Evolutionary conservation across 257 asterid genomes (phyloP).

Genomic region (Paulownia fortunei): DNA sequence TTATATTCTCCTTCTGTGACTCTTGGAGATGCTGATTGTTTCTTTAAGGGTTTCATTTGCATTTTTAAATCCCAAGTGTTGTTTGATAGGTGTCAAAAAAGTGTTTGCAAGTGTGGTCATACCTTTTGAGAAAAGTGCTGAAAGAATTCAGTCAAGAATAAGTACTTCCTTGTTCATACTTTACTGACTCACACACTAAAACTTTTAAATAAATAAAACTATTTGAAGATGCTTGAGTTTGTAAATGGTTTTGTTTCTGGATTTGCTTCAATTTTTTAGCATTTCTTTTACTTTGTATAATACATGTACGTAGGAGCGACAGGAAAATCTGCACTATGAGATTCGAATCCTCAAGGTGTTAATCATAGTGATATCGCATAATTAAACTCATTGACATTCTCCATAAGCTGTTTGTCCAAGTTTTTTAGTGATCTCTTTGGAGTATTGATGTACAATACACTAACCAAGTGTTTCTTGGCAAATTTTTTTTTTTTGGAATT

Average conservation of each 20-base stretch:
- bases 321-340: too few relatives aligned
- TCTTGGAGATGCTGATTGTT: constrained; percentile 45
- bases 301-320: too few relatives aligned
- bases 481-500: too few relatives aligned
- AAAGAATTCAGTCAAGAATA: constrained; percentile 51
- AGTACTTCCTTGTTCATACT: constrained; percentile 27
- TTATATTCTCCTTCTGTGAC: constrained; percentile 19
- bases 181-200: constrained; percentile 28
- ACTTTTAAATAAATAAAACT: constrained; percentile 29
- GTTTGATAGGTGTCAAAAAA: constrained; percentile 44
- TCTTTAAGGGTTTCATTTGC: constrained; percentile 37
- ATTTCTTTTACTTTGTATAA: too few relatives aligned
- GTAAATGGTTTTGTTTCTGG: not conserved
- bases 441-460: too few relatives aligned
- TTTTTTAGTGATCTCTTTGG: too few relatives aligned
- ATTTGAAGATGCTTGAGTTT: constrained; percentile 44
- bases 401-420: not conserved
- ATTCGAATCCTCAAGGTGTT: too few relatives aligned
- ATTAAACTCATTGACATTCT: not conserved
- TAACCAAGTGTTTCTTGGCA: too few relatives aligned
- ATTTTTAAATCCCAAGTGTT: constrained; percentile 1
- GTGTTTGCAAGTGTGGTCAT: constrained; percentile 34
- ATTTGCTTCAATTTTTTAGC: too few relatives aligned
- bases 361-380: not conserved
- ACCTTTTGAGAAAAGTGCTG: constrained; percentile 35